Evolutionary conservation across 148 eudicot species (phyloP).

Genomic region (Vaccinium vitisidaea): DNA sequence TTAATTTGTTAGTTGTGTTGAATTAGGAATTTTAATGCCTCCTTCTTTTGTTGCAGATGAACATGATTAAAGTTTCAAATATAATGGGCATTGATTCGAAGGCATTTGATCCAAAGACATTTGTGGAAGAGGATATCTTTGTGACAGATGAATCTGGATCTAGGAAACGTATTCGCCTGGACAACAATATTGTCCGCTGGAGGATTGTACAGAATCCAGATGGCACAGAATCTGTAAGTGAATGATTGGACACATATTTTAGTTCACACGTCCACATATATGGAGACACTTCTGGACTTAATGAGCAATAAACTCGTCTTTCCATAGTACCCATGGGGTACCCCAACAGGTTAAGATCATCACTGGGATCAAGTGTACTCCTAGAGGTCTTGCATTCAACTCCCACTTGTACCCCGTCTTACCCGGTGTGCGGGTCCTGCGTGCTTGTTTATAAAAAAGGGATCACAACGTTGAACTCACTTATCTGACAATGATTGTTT

Average conservation of each 20-base stretch:
- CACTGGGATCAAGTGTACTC: neutral
- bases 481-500: neutral
- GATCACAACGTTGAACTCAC: neutral
- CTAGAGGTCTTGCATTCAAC: neutral
- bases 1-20: neutral
- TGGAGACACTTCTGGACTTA: neutral
- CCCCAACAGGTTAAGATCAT: neutral
- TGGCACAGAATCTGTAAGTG: constrained; percentile 80
- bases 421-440: neutral
- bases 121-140: constrained; percentile 78
- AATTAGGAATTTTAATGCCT: neutral
- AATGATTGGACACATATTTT: neutral
- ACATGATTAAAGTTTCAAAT: constrained; percentile 88
- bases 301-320: neutral
- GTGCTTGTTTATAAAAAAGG: neutral
- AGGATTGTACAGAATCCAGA: constrained; percentile 68
- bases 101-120: constrained; percentile 93
- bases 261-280: neutral
- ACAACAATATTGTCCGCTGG: constrained; percentile 96
- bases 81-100: constrained; percentile 95
- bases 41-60: constrained; percentile 63
- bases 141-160: constrained; percentile 96
- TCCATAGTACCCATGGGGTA: neutral
- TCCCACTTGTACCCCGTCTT: neutral
- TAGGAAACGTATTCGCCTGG: constrained; percentile 81